Base-by-base conservation (phyloP, 164 flowering plant genomes). In the Piper longum region DNA sequence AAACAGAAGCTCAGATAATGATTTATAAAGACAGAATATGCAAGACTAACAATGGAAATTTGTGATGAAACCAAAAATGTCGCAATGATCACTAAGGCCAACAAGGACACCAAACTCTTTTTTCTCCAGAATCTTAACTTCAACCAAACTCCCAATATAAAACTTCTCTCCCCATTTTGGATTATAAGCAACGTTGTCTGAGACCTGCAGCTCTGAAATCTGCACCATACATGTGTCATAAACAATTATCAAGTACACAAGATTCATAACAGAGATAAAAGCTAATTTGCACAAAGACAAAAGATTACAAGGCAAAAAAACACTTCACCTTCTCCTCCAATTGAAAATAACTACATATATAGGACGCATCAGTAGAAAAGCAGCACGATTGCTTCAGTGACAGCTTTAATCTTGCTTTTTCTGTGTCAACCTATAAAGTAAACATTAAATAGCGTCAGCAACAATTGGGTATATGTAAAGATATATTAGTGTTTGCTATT, bases 341-440 rank as follows among this genome's bases (percentile, higher is more conserved):
- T 40, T 74, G 62, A 74, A 88, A 95, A 73, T 81, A 87, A 57
- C 81, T 91, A 63, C 85, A 79, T 59, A 95, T 77, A 61, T 87
- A 86, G 17, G 99, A 91, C 18, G 89, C 85, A 76, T 88, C 90
- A 3, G 82, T 82, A 14, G 99, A 90, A 56, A 80, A 75, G 72
- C 93, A 91, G 64, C 71, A 69, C 41, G 97, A 83, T 76, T 88
- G 97, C 87, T 81, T 91, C 80, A 95, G 69, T 7, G 95, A 83
- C 16, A 95, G 71, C 62, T 89, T 87, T 64, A 91, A 74, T 78
- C 95, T 80, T 39, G 83, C 80, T 7, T 74, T 72, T 69, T 87
- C 89, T 63, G 62, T 69, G 66, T 74, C 72, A 40, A 86, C 89
- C 98, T 92, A 80, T 9, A 73, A 71, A 66, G 36, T 26, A 26